phyloP scores from a whole-genome alignment of 495 filamentous ascomycete genomes.

The Bathelium albidoporum region DNA sequence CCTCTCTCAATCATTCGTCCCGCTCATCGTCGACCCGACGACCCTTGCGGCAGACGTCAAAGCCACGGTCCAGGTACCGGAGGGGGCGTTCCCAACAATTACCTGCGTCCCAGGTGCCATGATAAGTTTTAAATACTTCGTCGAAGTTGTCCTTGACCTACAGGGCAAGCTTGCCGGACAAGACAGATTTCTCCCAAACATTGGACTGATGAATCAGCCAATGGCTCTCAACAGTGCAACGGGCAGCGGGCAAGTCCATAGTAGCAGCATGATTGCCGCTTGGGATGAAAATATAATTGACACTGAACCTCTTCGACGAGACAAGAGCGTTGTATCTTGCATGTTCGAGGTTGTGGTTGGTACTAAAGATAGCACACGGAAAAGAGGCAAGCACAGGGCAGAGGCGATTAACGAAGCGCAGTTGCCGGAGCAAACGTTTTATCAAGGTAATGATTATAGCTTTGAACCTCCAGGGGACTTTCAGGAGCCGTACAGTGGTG shows the following conservation, averaged over 20 bases:
- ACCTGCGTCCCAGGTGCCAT: conserved; percentile 76
- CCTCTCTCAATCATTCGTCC: conserved; percentile 72
- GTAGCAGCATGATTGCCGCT: conserved; percentile 33
- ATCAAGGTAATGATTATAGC: not conserved
- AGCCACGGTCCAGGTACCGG: conserved; percentile 73
- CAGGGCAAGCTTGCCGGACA: conserved; percentile 71
- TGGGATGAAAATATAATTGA: conserved; percentile 78
- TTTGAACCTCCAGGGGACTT: not conserved
- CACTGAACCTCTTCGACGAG: conserved; percentile 72
- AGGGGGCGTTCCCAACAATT: conserved; percentile 89
- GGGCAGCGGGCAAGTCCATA: not conserved
- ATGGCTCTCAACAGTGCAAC: conserved; percentile 35
- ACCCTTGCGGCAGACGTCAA: conserved; percentile 69
- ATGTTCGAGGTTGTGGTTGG: conserved; percentile 82
- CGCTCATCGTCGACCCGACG: conserved; percentile 71
- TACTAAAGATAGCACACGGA: conserved; percentile 64
- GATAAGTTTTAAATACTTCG: conserved; percentile 87
- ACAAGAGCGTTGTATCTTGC: conserved; percentile 77
- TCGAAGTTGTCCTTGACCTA: conserved; percentile 85
- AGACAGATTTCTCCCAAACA: conserved; percentile 50
- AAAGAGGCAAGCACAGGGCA: conserved; percentile 40
- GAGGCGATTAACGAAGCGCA: conserved; percentile 20
- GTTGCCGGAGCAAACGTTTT: not conserved
- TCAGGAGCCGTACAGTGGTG: not conserved
- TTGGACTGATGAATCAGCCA: conserved; percentile 43